Evolutionary conservation across 2,329 filamentous ascomycete genomes (phyloP), one percentile per base, ranked within the genome.

Genomic region (Xylariales sp.): DNA sequence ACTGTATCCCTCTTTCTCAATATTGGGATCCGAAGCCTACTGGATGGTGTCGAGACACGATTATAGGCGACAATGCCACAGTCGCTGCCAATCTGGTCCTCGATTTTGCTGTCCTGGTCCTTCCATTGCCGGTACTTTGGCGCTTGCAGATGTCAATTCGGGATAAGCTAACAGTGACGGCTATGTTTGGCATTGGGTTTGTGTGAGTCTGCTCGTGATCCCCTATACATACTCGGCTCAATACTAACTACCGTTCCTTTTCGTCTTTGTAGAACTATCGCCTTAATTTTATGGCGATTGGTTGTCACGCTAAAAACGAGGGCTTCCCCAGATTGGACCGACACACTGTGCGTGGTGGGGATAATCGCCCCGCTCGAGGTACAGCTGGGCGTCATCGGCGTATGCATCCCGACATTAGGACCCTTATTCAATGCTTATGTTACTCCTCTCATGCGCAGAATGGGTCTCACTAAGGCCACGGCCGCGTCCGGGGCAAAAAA

Each of bases 41-140:
- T 0, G 82, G 81, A 14, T 75, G 75, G 65, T 85, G 83, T 67
- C 78, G 84, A n/a, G 65, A 73, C 43, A 65, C 72, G 48, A 46
- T 67, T 10, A 66, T 69, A 52, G 54, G 66, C 12, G 73, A 77
- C 53, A 68, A 71, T 57, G 63, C 73, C 48, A 74, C 75, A 9
- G 64, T 77, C 18, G 67, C 65, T 4, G 64, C 74, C 18, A 78
- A 78, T 59, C 54, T 77, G 14, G 5, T 74, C 39, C 45, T 78
- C n/a, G 77, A 79, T 59, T 1, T 76, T 64, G 77, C 80, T 56
- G 75, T 83, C 28, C 73, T 83, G 23, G 76, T 78, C 45, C 78
- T 83, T 9, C 82, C 82, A 2, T 77, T 81, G 41, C 77, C 80
- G 5, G 79, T 81, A 72, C 78, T 83, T 0, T 83, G 81, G 81